These are phyloP conservation scores for Dictyostelium intermedium DNA, from an alignment of 78 protist genomes.

Conservation along the genomic window DNA sequence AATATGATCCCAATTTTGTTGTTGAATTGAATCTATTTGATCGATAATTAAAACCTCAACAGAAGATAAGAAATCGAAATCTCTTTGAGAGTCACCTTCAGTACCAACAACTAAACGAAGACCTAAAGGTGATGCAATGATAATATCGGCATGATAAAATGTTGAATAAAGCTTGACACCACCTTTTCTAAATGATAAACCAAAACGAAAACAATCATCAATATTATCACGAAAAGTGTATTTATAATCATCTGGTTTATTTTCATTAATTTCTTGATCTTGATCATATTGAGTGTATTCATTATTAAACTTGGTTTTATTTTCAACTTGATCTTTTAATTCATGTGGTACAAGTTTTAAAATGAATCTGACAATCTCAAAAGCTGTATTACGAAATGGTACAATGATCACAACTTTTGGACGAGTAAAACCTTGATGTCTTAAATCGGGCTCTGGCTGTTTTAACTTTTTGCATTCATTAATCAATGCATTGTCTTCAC, in stretches of 20 bases:
- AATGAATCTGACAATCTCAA: conserved; percentile 51
- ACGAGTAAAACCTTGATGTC: conserved; percentile 80
- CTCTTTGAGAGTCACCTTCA: conserved; percentile 64
- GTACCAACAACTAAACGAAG: conserved; percentile 82
- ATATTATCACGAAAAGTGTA: conserved; percentile 81
- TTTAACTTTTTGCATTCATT: not conserved
- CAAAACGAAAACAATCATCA: conserved; percentile 85
- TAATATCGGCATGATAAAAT: conserved; percentile 78
- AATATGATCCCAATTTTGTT: conserved; percentile 95
- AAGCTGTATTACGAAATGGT: conserved; percentile 72
- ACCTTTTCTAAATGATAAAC: conserved; percentile 61
- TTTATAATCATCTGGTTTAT: conserved; percentile 74
- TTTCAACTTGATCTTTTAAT: not conserved
- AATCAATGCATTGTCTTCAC: conserved; percentile 25
- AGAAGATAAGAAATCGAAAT: conserved; percentile 87
- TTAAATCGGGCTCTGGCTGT: conserved; percentile 24
- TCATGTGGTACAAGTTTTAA: conserved; percentile 71
- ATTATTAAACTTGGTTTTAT: conserved; percentile 33
- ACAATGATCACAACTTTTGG: conserved; percentile 71
- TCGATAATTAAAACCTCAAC: conserved; percentile 86
- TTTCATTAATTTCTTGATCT: not conserved
- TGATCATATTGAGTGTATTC: conserved; percentile 5
- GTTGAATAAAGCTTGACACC: conserved; percentile 58
- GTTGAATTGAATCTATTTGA: conserved; percentile 71
- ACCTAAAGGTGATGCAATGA: conserved; percentile 92